phyloP scores from a whole-genome alignment of 2,329 filamentous ascomycete genomes.

The Aspergillus calidoustus region DNA sequence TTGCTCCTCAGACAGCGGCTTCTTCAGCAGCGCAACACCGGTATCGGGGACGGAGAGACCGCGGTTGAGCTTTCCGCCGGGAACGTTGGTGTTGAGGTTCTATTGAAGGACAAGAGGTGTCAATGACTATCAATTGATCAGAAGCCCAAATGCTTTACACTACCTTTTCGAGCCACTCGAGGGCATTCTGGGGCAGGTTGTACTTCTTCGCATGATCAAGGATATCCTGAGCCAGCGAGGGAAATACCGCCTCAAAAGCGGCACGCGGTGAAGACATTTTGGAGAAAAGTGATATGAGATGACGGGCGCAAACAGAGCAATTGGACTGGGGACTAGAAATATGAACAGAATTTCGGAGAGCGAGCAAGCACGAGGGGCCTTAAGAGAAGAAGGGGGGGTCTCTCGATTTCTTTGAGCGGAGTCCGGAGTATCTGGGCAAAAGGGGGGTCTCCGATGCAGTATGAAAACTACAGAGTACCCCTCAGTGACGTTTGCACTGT shows the following conservation, averaged over 20 bases:
- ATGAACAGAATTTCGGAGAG: neutral
- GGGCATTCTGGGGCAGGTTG: slow-evolving; percentile 78
- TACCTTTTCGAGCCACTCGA: slow-evolving; percentile 87
- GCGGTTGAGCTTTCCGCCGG: slow-evolving; percentile 97
- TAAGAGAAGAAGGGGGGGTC: neutral
- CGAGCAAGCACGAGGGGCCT: neutral
- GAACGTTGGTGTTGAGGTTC: slow-evolving; percentile 75
- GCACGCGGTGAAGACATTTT: slow-evolving; percentile 68
- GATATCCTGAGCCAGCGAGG: slow-evolving; percentile 80
- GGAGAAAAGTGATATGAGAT: slow-evolving; percentile 7
- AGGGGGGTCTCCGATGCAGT: neutral
- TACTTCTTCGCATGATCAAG: slow-evolving; percentile 78
- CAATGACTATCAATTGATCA: neutral
- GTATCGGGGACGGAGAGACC: slow-evolving; percentile 98
- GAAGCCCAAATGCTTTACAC: slow-evolving; percentile 8
- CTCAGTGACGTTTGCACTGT: slow-evolving; percentile 30
- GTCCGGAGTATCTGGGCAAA: slow-evolving; percentile 11
- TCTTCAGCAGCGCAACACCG: slow-evolving; percentile 74
- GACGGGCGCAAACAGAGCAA: neutral
- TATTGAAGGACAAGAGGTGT: neutral
- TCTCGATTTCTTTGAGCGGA: slow-evolving; percentile 4
- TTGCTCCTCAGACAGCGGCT: slow-evolving; percentile 75
- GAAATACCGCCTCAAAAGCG: slow-evolving; percentile 90
- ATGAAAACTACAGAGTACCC: neutral
- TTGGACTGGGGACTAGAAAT: slow-evolving; percentile 9